Conservation (phyloP, 306 rosid genomes). For the Gillenia trifoliata region DNA sequence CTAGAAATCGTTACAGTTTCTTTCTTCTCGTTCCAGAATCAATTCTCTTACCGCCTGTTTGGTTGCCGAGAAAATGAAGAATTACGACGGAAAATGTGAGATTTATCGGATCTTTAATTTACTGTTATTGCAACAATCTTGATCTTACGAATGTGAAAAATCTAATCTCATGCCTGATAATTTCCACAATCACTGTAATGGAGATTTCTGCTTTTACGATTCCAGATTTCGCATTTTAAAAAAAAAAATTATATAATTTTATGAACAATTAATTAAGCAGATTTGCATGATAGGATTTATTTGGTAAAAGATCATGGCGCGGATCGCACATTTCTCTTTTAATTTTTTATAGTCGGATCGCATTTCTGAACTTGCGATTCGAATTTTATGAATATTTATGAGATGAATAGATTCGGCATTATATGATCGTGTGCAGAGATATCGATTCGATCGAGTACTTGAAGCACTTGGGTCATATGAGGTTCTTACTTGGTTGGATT, state of each 20-base stretch:
- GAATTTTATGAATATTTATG: neutral
- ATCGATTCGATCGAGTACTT: slow-evolving; percentile 12
- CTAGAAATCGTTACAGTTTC: neutral
- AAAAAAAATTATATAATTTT: too few species aligned
- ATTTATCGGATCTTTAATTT: neutral
- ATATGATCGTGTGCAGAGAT: slow-evolving; percentile 12
- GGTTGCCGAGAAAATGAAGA: slow-evolving; percentile 18
- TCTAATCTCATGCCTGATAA: neutral
- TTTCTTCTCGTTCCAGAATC: neutral
- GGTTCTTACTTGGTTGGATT: slow-evolving; percentile 44
- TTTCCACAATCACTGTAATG: neutral
- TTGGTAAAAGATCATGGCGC: neutral
- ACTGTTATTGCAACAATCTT: neutral
- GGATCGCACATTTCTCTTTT: neutral
- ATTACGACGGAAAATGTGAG: neutral
- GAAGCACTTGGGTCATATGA: slow-evolving; percentile 57
- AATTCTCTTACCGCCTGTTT: slow-evolving; percentile 7
- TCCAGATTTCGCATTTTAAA: neutral
- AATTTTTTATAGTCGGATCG: neutral
- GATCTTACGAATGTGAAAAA: neutral
- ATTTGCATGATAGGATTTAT: neutral
- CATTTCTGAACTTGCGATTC: neutral
- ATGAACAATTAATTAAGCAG: neutral
- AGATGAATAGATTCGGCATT: neutral
- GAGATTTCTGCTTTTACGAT: neutral